These are phyloP conservation scores for Tylopilus plumbeoviolaceoides DNA, from an alignment of 768 basidiomycete genomes.

Conservation along the genomic window DNA sequence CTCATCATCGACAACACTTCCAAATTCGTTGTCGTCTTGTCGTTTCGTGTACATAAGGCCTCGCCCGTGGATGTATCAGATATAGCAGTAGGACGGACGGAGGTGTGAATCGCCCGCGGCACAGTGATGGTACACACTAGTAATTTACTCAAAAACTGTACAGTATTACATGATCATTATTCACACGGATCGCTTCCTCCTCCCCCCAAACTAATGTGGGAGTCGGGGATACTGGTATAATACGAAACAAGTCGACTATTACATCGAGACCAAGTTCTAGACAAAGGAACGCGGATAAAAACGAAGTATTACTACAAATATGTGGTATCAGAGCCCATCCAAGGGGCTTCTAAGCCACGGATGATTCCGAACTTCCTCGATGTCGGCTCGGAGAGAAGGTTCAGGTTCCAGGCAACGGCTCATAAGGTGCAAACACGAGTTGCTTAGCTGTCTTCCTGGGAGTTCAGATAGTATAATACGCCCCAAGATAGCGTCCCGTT, in stretches of 20 bases:
- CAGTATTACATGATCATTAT: too few species aligned
- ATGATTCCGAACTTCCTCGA: slow-evolving; percentile 76
- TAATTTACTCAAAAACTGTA: too few species aligned
- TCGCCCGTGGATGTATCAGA: too few species aligned
- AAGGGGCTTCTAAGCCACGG: slow-evolving; percentile 59
- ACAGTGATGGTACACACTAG: too few species aligned
- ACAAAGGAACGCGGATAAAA: not conserved
- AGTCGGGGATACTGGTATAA: slow-evolving; percentile 13
- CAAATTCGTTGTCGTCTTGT: too few species aligned
- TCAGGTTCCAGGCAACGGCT: slow-evolving; percentile 80
- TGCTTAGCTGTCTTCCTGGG: slow-evolving; percentile 36
- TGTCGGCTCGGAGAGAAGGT: slow-evolving; percentile 74
- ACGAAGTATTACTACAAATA: slow-evolving; percentile 8
- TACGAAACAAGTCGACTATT: slow-evolving; percentile 11
- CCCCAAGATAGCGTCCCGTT: slow-evolving; percentile 71
- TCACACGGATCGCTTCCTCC: too few species aligned
- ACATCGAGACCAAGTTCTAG: not conserved
- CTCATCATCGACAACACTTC: too few species aligned
- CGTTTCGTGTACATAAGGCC: too few species aligned
- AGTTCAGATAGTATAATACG: slow-evolving; percentile 50
- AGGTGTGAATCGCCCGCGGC: too few species aligned
- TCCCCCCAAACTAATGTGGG: too few species aligned
- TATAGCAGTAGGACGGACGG: too few species aligned
- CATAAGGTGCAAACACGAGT: slow-evolving; percentile 59
- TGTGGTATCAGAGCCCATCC: slow-evolving; percentile 15